A percentile compares a stretch with the other conserved stretches of the same genome.
Evolutionary conservation across 2,329 filamentous ascomycete species (phyloP).

Genomic region (Leptographium flavum): DNA sequence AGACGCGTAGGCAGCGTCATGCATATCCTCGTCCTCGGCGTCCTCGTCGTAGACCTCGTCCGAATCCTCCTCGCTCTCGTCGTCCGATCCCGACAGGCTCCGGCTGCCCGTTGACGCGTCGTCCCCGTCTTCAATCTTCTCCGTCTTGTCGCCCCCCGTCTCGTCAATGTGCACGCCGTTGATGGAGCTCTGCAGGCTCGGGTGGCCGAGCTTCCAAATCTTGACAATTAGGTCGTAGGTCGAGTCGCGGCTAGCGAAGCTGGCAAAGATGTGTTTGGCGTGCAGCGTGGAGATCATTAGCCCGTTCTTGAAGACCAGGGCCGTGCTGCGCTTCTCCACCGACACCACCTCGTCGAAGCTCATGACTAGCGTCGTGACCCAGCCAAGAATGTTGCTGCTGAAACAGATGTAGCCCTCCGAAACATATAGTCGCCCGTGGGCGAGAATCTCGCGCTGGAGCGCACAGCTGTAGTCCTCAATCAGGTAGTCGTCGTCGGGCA

Average conservation of each 20-base stretch:
- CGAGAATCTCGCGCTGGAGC: slow-evolving; percentile 84
- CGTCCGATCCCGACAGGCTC: slow-evolving; percentile 45
- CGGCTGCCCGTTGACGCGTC: slow-evolving; percentile 25
- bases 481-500: slow-evolving; percentile 93
- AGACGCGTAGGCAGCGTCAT: slow-evolving; percentile 20
- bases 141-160: slow-evolving; percentile 78
- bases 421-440: slow-evolving; percentile 87
- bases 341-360: slow-evolving; percentile 97
- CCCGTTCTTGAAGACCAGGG: slow-evolving; percentile 90
- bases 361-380: slow-evolving; percentile 94
- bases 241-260: slow-evolving; percentile 83
- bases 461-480: slow-evolving; percentile 99
- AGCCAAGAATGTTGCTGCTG: slow-evolving; percentile 96
- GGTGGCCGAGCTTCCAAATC: slow-evolving; percentile 96
- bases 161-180: slow-evolving; percentile 78
- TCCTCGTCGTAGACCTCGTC: slow-evolving; percentile 71
- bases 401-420: slow-evolving; percentile 97
- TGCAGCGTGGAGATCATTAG: slow-evolving; percentile 94
- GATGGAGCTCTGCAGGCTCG: slow-evolving; percentile 75
- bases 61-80: slow-evolving; percentile 58
- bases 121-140: slow-evolving; percentile 56
- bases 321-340: slow-evolving; percentile 92
- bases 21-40: slow-evolving; percentile 53
- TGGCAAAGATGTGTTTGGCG: slow-evolving; percentile 89
- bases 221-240: slow-evolving; percentile 96